These are phyloP conservation scores for Dioszegia aurantiaca DNA, from an alignment of 768 basidiomycete genomes.

Conservation along the genomic window DNA sequence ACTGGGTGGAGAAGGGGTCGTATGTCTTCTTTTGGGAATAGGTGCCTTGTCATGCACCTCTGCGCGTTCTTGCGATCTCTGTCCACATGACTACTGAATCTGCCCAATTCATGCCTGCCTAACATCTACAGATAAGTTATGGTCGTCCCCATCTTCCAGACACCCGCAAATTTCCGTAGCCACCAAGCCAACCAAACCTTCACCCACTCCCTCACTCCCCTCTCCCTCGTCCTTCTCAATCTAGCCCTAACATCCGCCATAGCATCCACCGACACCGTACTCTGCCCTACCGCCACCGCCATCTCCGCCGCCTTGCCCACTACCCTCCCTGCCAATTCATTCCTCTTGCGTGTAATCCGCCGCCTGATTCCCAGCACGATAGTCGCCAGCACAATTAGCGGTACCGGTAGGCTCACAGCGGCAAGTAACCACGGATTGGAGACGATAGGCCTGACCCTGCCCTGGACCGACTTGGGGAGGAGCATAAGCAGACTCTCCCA, in stretches of 20 bases:
- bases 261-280: conserved; percentile 11
- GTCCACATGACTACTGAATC: not conserved
- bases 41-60: too few relatives aligned
- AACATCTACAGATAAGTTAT: conserved; percentile 31
- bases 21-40: too few relatives aligned
- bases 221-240: conserved; percentile 19
- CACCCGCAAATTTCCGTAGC: conserved; percentile 33
- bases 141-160: conserved; percentile 44
- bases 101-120: not conserved
- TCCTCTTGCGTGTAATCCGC: conserved; percentile 7
- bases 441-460: not conserved
- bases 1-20: too few relatives aligned
- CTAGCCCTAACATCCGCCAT: conserved; percentile 21
- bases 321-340: conserved; percentile 7
- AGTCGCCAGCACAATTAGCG: not conserved
- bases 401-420: conserved; percentile 12
- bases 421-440: conserved; percentile 8
- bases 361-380: not conserved
- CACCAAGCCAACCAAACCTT: conserved; percentile 34
- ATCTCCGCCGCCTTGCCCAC: conserved; percentile 3
- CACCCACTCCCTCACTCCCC: conserved; percentile 29
- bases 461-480: conserved; percentile 1
- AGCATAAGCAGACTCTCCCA: conserved; percentile 1
- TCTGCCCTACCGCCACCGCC: conserved; percentile 1
- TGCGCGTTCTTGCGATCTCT: too few relatives aligned